A percentile compares a stretch with the other conserved stretches of the same genome.
Evolutionary conservation across 176 grass and related monocot genomes (phyloP).

Genomic region (Triticum dicoccoides): DNA sequence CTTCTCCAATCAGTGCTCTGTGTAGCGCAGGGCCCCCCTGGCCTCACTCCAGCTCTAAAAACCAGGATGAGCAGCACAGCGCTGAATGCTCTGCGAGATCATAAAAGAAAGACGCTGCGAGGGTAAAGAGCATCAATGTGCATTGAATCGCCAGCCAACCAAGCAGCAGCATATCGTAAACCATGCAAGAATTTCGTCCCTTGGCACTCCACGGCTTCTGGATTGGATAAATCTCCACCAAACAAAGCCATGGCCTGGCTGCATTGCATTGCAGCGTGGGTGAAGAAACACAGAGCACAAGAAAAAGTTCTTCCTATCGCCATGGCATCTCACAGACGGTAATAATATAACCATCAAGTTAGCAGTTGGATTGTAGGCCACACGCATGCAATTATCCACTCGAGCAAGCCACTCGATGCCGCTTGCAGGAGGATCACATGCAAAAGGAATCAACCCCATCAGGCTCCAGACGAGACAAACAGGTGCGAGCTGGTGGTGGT

Average conservation of each 20-base stretch:
- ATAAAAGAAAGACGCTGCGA: background rate
- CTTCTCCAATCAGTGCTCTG: background rate
- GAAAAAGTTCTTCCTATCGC: background rate
- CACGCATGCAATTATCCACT: slow-evolving; percentile 2
- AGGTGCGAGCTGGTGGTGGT: background rate
- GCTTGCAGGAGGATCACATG: slow-evolving; percentile 23
- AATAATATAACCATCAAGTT: background rate
- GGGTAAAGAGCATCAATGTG: background rate
- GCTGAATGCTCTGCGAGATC: background rate
- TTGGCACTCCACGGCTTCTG: background rate
- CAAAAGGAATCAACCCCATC: slow-evolving; percentile 19
- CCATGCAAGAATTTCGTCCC: background rate
- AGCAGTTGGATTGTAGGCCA: background rate
- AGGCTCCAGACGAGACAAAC: background rate
- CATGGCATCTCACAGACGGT: background rate
- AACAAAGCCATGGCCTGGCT: background rate
- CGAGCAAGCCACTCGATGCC: background rate
- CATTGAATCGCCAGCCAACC: background rate
- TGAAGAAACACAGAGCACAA: background rate
- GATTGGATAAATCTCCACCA: background rate
- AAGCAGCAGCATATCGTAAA: background rate
- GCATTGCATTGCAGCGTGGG: background rate
- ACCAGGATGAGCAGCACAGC: background rate
- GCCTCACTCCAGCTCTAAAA: background rate
- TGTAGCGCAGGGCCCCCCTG: background rate